Evolutionary conservation across 2,329 filamentous ascomycete genomes (phyloP), one percentile per base, ranked within the genome.

Genomic region (Macrophomina pseudophaseolina): DNA sequence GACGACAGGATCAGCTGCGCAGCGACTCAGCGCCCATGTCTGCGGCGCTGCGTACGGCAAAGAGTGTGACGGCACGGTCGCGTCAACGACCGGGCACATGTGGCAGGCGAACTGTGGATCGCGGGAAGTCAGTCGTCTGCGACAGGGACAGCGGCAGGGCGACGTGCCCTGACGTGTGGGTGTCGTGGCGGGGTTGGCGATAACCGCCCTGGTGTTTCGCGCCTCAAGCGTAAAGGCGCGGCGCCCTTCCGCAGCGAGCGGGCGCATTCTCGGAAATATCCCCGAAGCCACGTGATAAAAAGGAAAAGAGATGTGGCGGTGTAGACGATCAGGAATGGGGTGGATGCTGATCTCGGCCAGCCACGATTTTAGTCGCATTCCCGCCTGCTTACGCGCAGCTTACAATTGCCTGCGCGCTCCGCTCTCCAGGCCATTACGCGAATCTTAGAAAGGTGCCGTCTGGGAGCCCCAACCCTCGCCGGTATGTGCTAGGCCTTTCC

Each of bases 1-100:
- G 52, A 33, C 32, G 33, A 30, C 52, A 54, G 33, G 16, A 40
- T 33, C 52, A 12, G 5, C 52, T 54, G 52, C 52, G 28, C 52
- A 11, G 52, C 52, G 52, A 54, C 52, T 54, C 52, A 54, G 16
- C 5, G 32, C 52, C 52, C 52, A 11, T 54, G 52, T 54, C 52
- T 9, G 33, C 5, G 16, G 33, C 28, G 28, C 28, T 5, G 49
- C 8, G 6, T 14, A 23, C 30, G 30, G 30, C 30, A 12, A 8
- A 23, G 16, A n/a, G 11, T 23, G 52, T 54, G 52, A 40, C 52
- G 52, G 33, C 32, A 54, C 28, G 16, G 14, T 33, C 11, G 38
- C 30, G 16, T 46, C 56, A 60, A 33, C n/a, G 44, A 33, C 5
- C 1, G 28, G 14, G n/a, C 28, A 5, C 38, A 18, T 58, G 18